Evolutionary conservation across 75 land plant genomes (phyloP).

Genomic region (Larix kaempferi): DNA sequence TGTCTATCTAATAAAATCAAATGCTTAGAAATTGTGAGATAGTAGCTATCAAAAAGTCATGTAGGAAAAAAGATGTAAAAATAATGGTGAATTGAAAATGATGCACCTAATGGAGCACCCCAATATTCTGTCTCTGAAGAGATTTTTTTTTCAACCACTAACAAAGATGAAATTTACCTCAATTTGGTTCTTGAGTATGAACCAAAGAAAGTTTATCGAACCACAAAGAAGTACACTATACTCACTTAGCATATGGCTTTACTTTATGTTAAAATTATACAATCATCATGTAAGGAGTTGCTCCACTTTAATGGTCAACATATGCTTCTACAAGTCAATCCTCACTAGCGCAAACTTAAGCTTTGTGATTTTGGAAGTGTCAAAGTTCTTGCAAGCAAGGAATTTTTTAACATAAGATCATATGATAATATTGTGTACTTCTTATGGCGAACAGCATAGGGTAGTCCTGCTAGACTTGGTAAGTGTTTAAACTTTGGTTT

Average conservation of each 20-base stretch:
- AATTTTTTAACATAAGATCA: background rate
- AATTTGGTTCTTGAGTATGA: constrained; percentile 89
- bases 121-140: constrained; percentile 68
- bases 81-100: constrained; percentile 89
- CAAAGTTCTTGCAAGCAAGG: constrained; percentile 64
- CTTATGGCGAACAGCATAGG: no score
- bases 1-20: constrained; percentile 49
- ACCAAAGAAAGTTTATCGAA: constrained; percentile 73
- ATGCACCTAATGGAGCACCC: constrained; percentile 93
- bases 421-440: background rate
- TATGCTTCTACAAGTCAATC: constrained; percentile 67
- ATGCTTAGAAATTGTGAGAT: constrained; percentile 95
- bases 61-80: constrained; percentile 90
- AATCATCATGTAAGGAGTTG: constrained; percentile 60
- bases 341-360: constrained; percentile 86
- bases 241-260: constrained; percentile 84
- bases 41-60: constrained; percentile 96
- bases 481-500: no score
- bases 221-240: constrained; percentile 71
- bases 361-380: constrained; percentile 98
- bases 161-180: constrained; percentile 75
- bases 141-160: constrained; percentile 85
- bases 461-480: no score
- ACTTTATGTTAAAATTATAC: constrained; percentile 76
- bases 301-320: background rate